Conservation (phyloP, 495 filamentous ascomycete species). For the Daldinia bambusicola region DNA sequence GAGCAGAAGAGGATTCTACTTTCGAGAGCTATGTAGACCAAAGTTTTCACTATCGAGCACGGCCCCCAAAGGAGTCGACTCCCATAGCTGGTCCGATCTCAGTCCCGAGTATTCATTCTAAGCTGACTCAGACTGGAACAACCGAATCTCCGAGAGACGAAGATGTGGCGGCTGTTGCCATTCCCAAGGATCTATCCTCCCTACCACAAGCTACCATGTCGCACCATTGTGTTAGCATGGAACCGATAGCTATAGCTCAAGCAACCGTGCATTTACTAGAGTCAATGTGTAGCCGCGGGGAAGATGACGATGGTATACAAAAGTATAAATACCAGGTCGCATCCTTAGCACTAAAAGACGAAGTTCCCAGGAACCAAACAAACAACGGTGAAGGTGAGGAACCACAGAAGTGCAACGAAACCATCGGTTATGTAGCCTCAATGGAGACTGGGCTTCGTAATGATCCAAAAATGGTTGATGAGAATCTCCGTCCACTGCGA, state of each 20-base stretch:
- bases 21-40: constrained; percentile 40
- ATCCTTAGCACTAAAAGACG: neutral
- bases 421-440: neutral
- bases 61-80: constrained; percentile 22
- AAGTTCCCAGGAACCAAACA: neutral
- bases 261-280: constrained; percentile 10
- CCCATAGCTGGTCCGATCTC: constrained; percentile 2
- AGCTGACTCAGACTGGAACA: constrained; percentile 24
- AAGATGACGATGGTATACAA: neutral
- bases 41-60: constrained; percentile 48
- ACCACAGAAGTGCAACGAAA: neutral
- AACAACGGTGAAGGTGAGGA: neutral
- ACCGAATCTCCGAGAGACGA: constrained; percentile 14
- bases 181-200: neutral
- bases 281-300: neutral
- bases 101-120: neutral
- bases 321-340: neutral
- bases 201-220: neutral
- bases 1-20: constrained; percentile 5
- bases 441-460: neutral
- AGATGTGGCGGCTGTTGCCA: neutral
- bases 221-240: constrained; percentile 2
- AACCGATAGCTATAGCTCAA: constrained; percentile 1
- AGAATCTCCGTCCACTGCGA: neutral
- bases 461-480: neutral